Conservation (phyloP, 2,329 filamentous ascomycete genomes). For the Hymenoscyphus fraxineus region DNA sequence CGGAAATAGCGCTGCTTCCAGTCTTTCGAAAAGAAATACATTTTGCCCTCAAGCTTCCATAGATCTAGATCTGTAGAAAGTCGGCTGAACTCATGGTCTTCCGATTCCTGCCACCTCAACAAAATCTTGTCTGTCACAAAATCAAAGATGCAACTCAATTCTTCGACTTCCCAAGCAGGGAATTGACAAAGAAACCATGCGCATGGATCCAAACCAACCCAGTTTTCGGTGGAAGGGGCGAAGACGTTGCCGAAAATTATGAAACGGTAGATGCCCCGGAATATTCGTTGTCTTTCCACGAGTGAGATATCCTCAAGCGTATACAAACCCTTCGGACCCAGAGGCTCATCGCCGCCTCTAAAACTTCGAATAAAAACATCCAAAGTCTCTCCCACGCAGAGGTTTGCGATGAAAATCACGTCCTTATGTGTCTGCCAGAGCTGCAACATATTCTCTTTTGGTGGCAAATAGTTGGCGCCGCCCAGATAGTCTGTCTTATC, state of each 20-base stretch:
- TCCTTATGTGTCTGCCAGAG: constrained; percentile 11
- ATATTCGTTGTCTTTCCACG: constrained; percentile 10
- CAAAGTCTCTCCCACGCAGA: constrained; percentile 8
- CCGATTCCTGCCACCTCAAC: constrained; percentile 11
- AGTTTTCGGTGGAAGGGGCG: background rate
- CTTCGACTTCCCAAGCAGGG: constrained; percentile 13
- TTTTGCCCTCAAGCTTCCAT: background rate
- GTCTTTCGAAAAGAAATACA: background rate
- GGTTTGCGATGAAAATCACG: constrained; percentile 9
- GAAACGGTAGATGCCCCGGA: constrained; percentile 12
- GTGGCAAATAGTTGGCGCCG: background rate
- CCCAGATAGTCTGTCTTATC: background rate
- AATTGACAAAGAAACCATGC: constrained; percentile 11
- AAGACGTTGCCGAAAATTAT: constrained; percentile 12
- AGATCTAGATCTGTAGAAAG: constrained; percentile 1
- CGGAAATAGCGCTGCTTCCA: background rate
- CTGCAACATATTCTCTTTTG: constrained; percentile 3
- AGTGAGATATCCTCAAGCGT: constrained; percentile 9
- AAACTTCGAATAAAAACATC: constrained; percentile 3
- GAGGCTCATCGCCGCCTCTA: background rate
- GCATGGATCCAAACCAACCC: background rate
- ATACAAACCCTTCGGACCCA: background rate
- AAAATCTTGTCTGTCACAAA: constrained; percentile 8
- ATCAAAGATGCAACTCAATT: constrained; percentile 12
- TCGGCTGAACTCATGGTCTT: constrained; percentile 5